Base-by-base conservation (phyloP, 805 yeast genomes). In the Huiozyma naganishii region DNA sequence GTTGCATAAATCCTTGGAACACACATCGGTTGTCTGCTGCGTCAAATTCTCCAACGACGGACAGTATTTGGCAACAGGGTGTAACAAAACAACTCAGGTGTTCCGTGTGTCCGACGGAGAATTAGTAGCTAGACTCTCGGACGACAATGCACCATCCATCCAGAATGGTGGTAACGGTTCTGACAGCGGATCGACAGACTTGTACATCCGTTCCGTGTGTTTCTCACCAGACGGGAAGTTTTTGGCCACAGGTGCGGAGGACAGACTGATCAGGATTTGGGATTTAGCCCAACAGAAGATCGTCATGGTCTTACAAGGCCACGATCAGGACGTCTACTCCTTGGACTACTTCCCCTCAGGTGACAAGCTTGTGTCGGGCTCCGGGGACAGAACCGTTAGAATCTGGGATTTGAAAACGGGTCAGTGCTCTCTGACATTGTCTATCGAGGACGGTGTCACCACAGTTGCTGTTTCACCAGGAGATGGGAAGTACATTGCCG, bases 361-460 rank as follows among this genome's bases (percentile, higher is more conserved):
- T 41, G 77, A 88, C 52, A 84, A 88, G 62, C 74, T 90, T 54
- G 96, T 90, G 30, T 82, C 94, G 23, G 98, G 98, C 34, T 81
- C 94, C 12, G 98, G 98, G 45, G 98, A 90, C 67, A 77, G 95
- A 56, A 87, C 96, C 12, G 97, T 90, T 36, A 77, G 96, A 62
- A 83, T 92, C 58, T 90, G 98, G 98, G 96, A 90, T 65, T 75
- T 89, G 59, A 55, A 84, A 54, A 75, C 87, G 37, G 92, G 95
- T 27, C 89, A 85, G 67, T 86, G 95, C 62, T 79, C 87, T 27
- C 72, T 88, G 59, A 88, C 95, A 38, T 72, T 90, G 52, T 78
- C 88, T n/a, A 89, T 90, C 55, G 97, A 90, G 66, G 97, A 90
- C 64, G 97, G 98, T 54, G 97, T 90, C 43, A 90, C 98, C 42